Evolutionary conservation across 2,329 filamentous ascomycete genomes (phyloP).

Genomic region (Aspergillus caelatus): DNA sequence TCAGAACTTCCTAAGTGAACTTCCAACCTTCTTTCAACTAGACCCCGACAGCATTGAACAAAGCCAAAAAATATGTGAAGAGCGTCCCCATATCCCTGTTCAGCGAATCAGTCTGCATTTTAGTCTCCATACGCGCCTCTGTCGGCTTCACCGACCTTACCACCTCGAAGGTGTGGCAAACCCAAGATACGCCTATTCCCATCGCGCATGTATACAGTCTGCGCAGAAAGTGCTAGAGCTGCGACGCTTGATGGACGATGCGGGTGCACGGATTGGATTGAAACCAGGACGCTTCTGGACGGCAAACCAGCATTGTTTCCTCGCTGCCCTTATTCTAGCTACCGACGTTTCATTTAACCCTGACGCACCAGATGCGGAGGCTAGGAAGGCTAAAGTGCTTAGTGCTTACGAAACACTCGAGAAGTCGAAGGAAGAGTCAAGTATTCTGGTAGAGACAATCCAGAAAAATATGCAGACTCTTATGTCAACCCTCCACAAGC

Average conservation of each 20-base stretch:
- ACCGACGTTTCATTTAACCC: conserved; percentile 28
- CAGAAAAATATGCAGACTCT: conserved; percentile 9
- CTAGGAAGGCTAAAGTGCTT: conserved; percentile 13
- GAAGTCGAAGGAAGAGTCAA: conserved; percentile 4
- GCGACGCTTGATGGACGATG: conserved; percentile 3
- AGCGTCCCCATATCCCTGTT: conserved; percentile 26
- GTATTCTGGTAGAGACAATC: not conserved
- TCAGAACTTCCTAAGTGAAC: not conserved
- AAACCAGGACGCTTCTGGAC: conserved; percentile 23
- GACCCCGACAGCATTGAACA: conserved; percentile 22
- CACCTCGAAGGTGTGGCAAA: conserved; percentile 23
- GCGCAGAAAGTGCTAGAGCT: conserved; percentile 9
- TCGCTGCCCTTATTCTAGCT: conserved; percentile 26
- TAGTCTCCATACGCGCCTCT: conserved; percentile 24
- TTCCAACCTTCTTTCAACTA: conserved; percentile 8
- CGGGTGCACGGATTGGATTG: conserved; percentile 13
- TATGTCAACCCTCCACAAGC: conserved; percentile 1
- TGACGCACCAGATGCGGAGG: conserved; percentile 17
- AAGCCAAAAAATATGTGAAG: conserved; percentile 20
- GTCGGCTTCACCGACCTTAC: conserved; percentile 26
- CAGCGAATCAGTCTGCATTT: conserved; percentile 25
- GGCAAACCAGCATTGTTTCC: conserved; percentile 26
- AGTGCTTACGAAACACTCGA: conserved; percentile 11
- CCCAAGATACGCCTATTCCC: conserved; percentile 3
- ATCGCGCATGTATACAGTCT: conserved; percentile 3